A percentile compares a stretch with the other conserved stretches of the same genome.
Evolutionary conservation across 2,329 filamentous ascomycete genomes (phyloP).

Genomic region (Nigrospora osmanthi): DNA sequence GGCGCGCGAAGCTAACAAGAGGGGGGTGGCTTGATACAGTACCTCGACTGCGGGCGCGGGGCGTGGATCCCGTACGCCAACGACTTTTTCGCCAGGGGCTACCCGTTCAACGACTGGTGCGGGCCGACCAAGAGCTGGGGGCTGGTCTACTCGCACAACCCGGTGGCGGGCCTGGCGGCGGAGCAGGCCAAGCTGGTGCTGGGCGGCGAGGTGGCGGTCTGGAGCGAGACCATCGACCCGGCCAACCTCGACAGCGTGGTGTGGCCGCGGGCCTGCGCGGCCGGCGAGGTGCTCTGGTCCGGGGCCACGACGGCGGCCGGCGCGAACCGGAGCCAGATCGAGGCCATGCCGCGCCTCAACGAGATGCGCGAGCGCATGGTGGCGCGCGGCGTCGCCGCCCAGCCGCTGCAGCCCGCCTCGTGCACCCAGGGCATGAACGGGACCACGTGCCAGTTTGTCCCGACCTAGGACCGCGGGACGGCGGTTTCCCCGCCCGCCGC

Average conservation of each 20-base stretch:
- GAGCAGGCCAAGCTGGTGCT: slow-evolving; percentile 60
- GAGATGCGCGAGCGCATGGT: slow-evolving; percentile 74
- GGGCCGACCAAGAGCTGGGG: slow-evolving; percentile 74
- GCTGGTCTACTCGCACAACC: slow-evolving; percentile 74
- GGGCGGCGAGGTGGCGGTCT: slow-evolving; percentile 76
- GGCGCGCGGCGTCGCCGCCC: slow-evolving; percentile 53
- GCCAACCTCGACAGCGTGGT: slow-evolving; percentile 68
- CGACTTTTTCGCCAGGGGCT: slow-evolving; percentile 40
- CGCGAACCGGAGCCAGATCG: slow-evolving; percentile 62
- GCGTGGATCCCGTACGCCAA: slow-evolving; percentile 68
- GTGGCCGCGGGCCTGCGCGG: slow-evolving; percentile 70
- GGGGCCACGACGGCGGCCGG: slow-evolving; percentile 59
- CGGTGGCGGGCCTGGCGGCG: slow-evolving; percentile 53
- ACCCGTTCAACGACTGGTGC: slow-evolving; percentile 77
- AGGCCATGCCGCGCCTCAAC: slow-evolving; percentile 60
- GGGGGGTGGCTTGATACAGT: slow-evolving; percentile 37
- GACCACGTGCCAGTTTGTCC: slow-evolving; percentile 33
- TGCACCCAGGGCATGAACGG: slow-evolving; percentile 55
- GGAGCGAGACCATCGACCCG: slow-evolving; percentile 72
- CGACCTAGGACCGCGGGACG: slow-evolving; percentile 1
- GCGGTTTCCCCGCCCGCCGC: too few relatives aligned
- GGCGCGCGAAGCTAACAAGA: neutral
- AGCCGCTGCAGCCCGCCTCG: slow-evolving; percentile 64
- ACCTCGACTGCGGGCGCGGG: slow-evolving; percentile 76
- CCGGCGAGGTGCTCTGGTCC: slow-evolving; percentile 75